Percentiles rank a stretch among this genome's conserved stretches.
phyloP scores from a whole-genome alignment of 2,329 filamentous ascomycete genomes.

The Pyrenophora teres region DNA sequence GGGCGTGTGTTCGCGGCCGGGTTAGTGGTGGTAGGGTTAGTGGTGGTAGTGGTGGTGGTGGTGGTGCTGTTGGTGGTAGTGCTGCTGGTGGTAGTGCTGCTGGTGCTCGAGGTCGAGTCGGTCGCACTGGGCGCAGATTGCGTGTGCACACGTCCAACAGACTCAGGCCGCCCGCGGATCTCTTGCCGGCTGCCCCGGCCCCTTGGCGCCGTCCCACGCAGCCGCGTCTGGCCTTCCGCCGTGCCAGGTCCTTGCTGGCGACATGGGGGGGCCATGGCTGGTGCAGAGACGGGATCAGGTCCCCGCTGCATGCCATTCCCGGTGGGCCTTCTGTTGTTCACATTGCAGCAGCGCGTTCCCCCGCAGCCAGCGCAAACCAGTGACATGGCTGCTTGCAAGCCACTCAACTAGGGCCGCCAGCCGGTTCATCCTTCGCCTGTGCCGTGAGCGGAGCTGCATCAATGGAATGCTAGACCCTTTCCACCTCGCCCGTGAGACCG shows the following conservation, averaged over 20 bases:
- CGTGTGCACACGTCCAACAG: conserved; percentile 5
- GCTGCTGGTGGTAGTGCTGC: neutral
- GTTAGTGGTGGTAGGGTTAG: neutral
- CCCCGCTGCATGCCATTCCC: conserved; percentile 16
- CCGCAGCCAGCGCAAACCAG: conserved; percentile 17
- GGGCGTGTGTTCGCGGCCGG: neutral
- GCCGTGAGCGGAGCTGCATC: conserved; percentile 12
- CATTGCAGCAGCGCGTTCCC: conserved; percentile 16
- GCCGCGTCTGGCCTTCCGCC: conserved; percentile 14
- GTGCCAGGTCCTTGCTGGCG: conserved; percentile 5
- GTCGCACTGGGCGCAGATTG: neutral
- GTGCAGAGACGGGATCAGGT: conserved; percentile 10
- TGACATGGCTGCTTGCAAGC: conserved; percentile 10
- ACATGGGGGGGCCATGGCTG: conserved; percentile 5
- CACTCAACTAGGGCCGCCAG: conserved; percentile 15
- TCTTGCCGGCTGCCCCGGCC: conserved; percentile 11
- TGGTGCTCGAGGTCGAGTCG: neutral
- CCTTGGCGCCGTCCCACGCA: conserved; percentile 8
- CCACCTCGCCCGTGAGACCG: conserved; percentile 10
- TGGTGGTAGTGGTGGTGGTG: neutral
- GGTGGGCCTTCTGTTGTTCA: conserved; percentile 13
- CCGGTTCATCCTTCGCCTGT: conserved; percentile 11
- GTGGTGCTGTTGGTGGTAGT: neutral
- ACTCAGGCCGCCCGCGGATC: conserved; percentile 12
- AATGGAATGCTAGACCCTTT: conserved; percentile 16